These are phyloP conservation scores for Oenanthe javanica DNA, from an alignment of 140 eudicot genomes.

Conservation along the genomic window DNA sequence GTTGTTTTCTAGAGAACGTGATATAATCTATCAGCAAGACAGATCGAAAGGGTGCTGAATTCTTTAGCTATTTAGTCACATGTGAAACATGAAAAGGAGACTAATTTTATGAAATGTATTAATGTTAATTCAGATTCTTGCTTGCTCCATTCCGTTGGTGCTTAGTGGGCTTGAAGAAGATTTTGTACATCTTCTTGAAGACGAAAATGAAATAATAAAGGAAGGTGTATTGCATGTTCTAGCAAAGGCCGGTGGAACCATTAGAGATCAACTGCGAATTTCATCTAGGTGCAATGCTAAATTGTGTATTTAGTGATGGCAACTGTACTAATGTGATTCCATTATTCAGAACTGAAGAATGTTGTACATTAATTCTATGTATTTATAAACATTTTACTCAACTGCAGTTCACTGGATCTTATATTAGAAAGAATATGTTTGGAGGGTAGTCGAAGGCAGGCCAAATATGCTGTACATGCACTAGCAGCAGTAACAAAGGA, in stretches of 20 bases:
- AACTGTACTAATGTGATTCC: not conserved
- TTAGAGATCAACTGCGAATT: constrained; percentile 75
- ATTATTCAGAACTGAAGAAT: not conserved
- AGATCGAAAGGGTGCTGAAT: not conserved
- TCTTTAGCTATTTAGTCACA: not conserved
- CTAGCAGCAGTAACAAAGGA: constrained; percentile 93
- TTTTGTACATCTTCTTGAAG: constrained; percentile 78
- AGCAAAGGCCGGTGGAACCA: constrained; percentile 87
- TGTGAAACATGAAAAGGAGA: not conserved
- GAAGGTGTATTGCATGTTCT: constrained; percentile 89
- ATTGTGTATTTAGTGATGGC: not conserved
- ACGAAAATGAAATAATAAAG: constrained; percentile 68
- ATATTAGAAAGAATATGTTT: constrained; percentile 82
- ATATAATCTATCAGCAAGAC: not conserved
- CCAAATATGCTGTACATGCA: constrained; percentile 89
- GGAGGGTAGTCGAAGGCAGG: constrained; percentile 93
- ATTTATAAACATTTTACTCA: not conserved
- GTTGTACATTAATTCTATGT: not conserved
- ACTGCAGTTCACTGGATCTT: constrained; percentile 79
- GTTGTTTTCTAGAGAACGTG: not conserved
- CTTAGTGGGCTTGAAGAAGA: constrained; percentile 79
- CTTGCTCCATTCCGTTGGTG: constrained; percentile 59
- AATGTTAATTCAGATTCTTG: constrained; percentile 55
- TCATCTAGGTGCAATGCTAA: constrained; percentile 62
- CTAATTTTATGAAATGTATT: not conserved